Evolutionary conservation across 371 early-diverging fungal genomes (phyloP).

Genomic region (Syncephalastrum racemosum): DNA sequence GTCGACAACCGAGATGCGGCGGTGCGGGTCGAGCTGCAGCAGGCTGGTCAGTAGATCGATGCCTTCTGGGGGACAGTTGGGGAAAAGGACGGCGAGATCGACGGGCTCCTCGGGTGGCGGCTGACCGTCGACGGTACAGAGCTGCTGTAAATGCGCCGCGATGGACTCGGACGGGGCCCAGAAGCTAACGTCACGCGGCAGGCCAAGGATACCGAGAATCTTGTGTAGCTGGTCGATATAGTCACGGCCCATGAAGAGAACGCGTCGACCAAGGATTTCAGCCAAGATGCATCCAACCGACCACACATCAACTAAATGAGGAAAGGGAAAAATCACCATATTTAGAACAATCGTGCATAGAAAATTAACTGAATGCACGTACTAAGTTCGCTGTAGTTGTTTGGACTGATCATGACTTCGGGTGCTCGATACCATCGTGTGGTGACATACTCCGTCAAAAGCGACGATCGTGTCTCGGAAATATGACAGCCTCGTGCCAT

Average conservation of each 20-base stretch:
- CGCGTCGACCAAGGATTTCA: conserved; percentile 73
- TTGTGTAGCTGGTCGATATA: conserved; percentile 92
- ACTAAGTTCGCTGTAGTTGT: conserved; percentile 41
- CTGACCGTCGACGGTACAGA: conserved; percentile 47
- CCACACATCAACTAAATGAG: conserved; percentile 74
- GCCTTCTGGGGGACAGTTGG: conserved; percentile 52
- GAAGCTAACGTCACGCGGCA: conserved; percentile 83
- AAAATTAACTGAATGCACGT: conserved; percentile 10
- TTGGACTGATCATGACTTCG: conserved; percentile 46
- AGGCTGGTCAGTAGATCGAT: conserved; percentile 69
- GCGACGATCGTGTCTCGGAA: conserved; percentile 22
- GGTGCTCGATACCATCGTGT: conserved; percentile 54
- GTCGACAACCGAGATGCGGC: conserved; percentile 74
- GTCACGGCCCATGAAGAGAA: conserved; percentile 70
- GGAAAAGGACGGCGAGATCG: conserved; percentile 33
- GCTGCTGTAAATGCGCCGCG: conserved; percentile 16
- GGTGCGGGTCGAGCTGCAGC: conserved; percentile 79
- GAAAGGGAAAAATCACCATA: conserved; percentile 2
- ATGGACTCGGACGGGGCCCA: conserved; percentile 26
- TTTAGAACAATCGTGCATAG: background rate
- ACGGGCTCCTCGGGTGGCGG: conserved; percentile 33
- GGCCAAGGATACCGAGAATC: conserved; percentile 84
- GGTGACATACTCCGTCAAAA: conserved; percentile 49
- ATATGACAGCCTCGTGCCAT: conserved; percentile 45
- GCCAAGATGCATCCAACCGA: conserved; percentile 87